Conservation (phyloP, 1,284 basidiomycete species). For the Ceratobasidium papillatum region DNA sequence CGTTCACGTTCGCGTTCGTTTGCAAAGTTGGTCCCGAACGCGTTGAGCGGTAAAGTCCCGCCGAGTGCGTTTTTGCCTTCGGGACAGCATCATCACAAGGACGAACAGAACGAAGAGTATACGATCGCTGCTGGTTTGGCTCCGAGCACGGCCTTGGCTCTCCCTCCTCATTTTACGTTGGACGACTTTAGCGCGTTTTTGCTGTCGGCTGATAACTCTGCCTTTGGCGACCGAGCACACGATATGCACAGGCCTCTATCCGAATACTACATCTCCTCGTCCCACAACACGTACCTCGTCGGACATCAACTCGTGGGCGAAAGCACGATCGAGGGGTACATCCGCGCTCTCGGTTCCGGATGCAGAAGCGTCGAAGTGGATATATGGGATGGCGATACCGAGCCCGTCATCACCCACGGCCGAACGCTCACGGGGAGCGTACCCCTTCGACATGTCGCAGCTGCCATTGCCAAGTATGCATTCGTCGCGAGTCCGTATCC, state of each 20-base stretch:
- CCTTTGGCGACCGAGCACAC: conserved; percentile 62
- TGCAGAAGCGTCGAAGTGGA: conserved; percentile 98
- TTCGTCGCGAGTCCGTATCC: conserved; percentile 95
- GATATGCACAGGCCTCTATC: conserved; percentile 85
- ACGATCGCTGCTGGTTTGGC: neutral
- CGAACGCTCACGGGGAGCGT: conserved; percentile 92
- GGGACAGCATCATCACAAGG: neutral
- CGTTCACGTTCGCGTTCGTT: conserved; percentile 11
- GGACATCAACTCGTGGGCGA: conserved; percentile 93
- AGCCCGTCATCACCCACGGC: conserved; percentile 89
- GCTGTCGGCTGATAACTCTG: conserved; percentile 71
- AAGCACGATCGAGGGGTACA: conserved; percentile 95
- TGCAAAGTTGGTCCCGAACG: conserved; percentile 6
- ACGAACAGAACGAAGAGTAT: neutral
- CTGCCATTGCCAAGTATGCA: conserved; percentile 90
- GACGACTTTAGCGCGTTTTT: conserved; percentile 81
- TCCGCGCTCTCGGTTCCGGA: conserved; percentile 88
- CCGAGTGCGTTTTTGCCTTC: neutral
- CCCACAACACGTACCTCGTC: conserved; percentile 97
- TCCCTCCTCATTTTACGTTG: conserved; percentile 52
- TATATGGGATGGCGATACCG: conserved; percentile 87
- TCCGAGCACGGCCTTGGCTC: conserved; percentile 38
- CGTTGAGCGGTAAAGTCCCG: neutral
- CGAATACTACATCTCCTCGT: conserved; percentile 93
- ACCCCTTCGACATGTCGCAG: conserved; percentile 82